Percentiles rank a stretch among this genome's conserved stretches.
phyloP scores from a whole-genome alignment of 176 grass and related monocot species.

The Eremochloa ophiuroides region DNA sequence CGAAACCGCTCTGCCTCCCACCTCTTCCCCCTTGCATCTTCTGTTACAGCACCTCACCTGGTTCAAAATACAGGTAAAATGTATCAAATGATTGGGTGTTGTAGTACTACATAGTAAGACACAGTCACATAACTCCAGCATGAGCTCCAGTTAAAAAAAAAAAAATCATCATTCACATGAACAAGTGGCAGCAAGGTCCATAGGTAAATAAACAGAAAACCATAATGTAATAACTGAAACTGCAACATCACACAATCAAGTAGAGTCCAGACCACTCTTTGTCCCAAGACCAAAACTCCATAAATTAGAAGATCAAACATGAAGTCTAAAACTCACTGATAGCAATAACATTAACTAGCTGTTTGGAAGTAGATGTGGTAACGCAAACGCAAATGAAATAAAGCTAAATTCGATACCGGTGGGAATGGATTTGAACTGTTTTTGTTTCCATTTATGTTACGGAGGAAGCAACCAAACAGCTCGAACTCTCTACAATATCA shows the following conservation, averaged over 20 bases:
- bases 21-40: slow-evolving; percentile 55
- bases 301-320: neutral
- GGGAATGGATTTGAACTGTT: too few relatives aligned
- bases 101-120: neutral
- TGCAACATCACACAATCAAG: neutral
- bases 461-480: too few relatives aligned
- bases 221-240: neutral
- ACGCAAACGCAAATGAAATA: too few relatives aligned
- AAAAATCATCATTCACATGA: neutral
- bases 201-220: neutral
- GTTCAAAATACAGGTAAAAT: neutral
- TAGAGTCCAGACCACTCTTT: neutral
- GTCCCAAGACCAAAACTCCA: neutral
- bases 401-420: too few relatives aligned
- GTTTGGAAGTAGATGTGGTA: too few relatives aligned
- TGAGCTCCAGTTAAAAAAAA: neutral
- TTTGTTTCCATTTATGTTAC: too few relatives aligned
- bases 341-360: neutral
- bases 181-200: neutral
- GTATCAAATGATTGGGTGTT: neutral
- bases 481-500: neutral
- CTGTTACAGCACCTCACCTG: neutral
- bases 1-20: slow-evolving; percentile 42
- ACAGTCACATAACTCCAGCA: neutral
- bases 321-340: neutral